Evolutionary conservation across 192 early-diverging fungal species (phyloP), one percentile per base, ranked within the genome.

Genomic region (Backusella circina): DNA sequence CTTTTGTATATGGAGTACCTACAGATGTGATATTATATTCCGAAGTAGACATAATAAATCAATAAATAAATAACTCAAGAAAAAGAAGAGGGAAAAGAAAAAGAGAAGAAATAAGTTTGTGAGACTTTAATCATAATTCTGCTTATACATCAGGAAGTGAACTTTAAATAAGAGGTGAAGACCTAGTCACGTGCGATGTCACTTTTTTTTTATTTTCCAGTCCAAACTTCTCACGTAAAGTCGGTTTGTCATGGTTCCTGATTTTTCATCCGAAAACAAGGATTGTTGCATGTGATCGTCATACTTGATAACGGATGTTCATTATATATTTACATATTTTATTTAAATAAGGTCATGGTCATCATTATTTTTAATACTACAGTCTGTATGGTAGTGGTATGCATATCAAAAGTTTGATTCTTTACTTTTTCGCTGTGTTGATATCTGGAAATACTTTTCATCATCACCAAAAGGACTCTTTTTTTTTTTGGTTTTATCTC

Each of bases 1-100:
- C 65, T 12, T 61, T 32, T 33, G 76, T 78, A 28, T 57, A 35
- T 38, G n/a, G 26, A 15, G 64, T 39, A 18, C 76, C 76, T 36
- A 30, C n/a, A 28, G 64, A 41, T 5, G 51, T 36, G 9, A 28
- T 16, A 4, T 15, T 57, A 28, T 73, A 73, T 36, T 57, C 21
- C 28, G 71, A 38, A n/a, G 7, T 18, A 61, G 54, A 61, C 54
- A 61, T 61, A 12, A 2, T 61, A 10, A 61, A 28, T 28, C 10
- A 61, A 61, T 23, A 26, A 23, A 68, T 26, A 28, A 2, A 50
- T 51, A 51, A 15, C 1, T 61, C 8, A 28, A 61, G 7, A 28
- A 61, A n/a, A 9, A 12, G 13, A 28, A 12, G 23, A 61, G 12
- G 54, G 18, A 57, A 28, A 26, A 28, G 12, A 26, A 57, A 26